Conservation (phyloP, 306 rosid species). For the Gastrolobium bilobum region DNA sequence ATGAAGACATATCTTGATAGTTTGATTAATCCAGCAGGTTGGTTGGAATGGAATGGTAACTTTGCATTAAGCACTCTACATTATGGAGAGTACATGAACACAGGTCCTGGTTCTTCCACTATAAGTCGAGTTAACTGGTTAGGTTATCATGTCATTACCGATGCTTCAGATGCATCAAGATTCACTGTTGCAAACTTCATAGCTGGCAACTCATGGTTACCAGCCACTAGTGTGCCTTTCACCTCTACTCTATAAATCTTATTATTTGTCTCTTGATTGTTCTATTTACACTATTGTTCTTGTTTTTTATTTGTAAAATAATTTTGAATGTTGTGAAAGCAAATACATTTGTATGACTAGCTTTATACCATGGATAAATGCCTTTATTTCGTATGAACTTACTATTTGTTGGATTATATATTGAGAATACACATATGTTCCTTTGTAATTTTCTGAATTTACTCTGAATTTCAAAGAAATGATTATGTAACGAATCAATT, state of each 20-base stretch:
- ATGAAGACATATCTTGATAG: slow-evolving; percentile 70
- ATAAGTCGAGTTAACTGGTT: background rate
- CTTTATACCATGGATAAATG: background rate
- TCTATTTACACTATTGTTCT: background rate
- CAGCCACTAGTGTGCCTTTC: background rate
- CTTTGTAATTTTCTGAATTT: too few species aligned
- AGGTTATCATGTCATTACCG: slow-evolving; percentile 8
- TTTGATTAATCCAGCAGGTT: slow-evolving; percentile 72
- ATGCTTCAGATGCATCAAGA: slow-evolving; percentile 26
- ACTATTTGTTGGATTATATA: background rate
- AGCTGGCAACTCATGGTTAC: slow-evolving; percentile 30
- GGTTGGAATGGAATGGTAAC: slow-evolving; percentile 75
- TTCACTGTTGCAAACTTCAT: slow-evolving; percentile 2
- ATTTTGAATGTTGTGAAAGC: background rate
- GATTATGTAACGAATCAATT: too few species aligned
- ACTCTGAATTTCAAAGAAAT: too few species aligned
- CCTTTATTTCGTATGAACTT: background rate
- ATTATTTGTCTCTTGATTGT: background rate
- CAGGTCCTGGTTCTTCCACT: slow-evolving; percentile 30
- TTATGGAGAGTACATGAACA: slow-evolving; percentile 71
- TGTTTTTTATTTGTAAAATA: background rate
- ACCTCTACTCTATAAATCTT: background rate
- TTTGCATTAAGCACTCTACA: slow-evolving; percentile 71
- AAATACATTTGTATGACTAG: background rate
- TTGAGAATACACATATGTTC: background rate